Evolutionary conservation across 768 basidiomycete genomes (phyloP), one percentile per base, ranked within the genome.

Genomic region (Tylopilus balloui): DNA sequence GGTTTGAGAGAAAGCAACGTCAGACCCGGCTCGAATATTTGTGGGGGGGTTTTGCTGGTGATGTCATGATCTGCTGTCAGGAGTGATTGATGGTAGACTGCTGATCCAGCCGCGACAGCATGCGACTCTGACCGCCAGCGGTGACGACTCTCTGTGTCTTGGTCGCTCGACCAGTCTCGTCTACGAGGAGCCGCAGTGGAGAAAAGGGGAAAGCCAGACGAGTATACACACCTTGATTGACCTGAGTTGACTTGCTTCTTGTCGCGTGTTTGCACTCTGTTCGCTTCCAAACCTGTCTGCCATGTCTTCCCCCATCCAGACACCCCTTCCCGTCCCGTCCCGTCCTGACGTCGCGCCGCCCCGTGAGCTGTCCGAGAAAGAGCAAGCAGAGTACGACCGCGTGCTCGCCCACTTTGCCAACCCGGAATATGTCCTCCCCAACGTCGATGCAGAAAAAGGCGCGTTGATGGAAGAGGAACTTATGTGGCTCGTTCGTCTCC

Each of bases 401-500:
- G 80, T 88, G 13, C 68, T 85, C 36, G 68, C 65, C n/a, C 78
- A 87, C 62, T 87, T 89, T 56, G 58, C 75, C 15, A 60, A 66
- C n/a, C 59, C 72, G 0, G 71, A 71, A 2, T 86, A 86, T 61
- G 65, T 56, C 6, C 61, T 87, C 25, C 78, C 84, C 3, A 73
- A 66, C n/a, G 60, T 70, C 6, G 45, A 68, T 9, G 66, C 69
- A 0, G 69, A 71, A 36, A 71, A 75, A 3, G 71, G 74, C 8
- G 64, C 69, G 50, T 69, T 90, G 43, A 71, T 52, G 38, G 86
- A 87, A 27, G 76, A 71, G 28, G 90, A 92, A 62, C 80, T 79
- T 66, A 87, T 87, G 64, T 92, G 88, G 87, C 71, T 92, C 59
- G 78, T 81, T 74, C 29, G n/a, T 45, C 24, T 12, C 17, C 7